phyloP scores from a whole-genome alignment of 1,139 yeast genomes.

The Scheffersomyces titani region DNA sequence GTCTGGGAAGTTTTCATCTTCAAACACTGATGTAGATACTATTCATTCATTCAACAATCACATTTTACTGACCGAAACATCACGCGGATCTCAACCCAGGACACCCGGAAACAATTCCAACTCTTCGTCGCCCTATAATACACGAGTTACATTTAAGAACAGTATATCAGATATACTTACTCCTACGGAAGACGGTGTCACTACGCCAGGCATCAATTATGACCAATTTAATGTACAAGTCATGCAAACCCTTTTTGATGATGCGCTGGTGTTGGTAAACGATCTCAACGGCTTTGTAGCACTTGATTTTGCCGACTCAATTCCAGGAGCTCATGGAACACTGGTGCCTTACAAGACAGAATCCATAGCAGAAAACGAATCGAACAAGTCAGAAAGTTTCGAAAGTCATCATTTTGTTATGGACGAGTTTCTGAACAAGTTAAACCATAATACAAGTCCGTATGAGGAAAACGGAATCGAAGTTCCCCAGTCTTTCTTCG shows the following conservation, averaged over 20 bases:
- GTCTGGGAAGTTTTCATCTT: neutral
- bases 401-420: conserved; percentile 8
- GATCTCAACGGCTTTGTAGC: conserved; percentile 48
- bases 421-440: conserved; percentile 8
- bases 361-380: neutral
- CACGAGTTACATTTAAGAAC: conserved; percentile 16
- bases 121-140: neutral
- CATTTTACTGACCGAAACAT: neutral
- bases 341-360: conserved; percentile 5
- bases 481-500: neutral
- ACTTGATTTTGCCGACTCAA: conserved; percentile 14
- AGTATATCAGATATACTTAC: conserved; percentile 34
- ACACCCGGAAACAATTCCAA: neutral
- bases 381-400: conserved; percentile 6
- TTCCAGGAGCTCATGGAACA: conserved; percentile 1
- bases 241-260: conserved; percentile 40
- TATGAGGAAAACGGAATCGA: neutral
- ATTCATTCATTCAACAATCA: neutral
- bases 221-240: conserved; percentile 10
- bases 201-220: conserved; percentile 2
- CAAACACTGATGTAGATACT: neutral
- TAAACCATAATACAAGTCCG: neutral
- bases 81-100: neutral
- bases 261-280: conserved; percentile 51
- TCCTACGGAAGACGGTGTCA: conserved; percentile 10